phyloP scores from a whole-genome alignment of 768 basidiomycete species.

The Amanita fuliginea region DNA sequence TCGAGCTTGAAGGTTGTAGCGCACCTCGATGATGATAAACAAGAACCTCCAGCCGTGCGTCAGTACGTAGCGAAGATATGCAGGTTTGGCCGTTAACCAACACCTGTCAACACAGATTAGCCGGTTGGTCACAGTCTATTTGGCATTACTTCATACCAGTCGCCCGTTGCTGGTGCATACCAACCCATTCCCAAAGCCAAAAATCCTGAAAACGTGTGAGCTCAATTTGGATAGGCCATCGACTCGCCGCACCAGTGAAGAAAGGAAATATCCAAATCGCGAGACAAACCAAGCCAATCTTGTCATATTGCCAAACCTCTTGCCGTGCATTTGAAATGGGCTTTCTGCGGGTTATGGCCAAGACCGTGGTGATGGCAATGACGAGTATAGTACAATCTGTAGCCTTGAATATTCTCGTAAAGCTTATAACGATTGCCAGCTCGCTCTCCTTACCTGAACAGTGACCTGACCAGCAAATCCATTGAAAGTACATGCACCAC shows the following conservation, averaged over 20 bases:
- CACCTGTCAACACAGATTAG: conserved; percentile 1
- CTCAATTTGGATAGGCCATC: neutral
- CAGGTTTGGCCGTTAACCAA: conserved; percentile 7
- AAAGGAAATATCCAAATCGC: neutral
- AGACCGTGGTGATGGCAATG: conserved; percentile 2
- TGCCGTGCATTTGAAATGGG: neutral
- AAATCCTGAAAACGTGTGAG: conserved; percentile 4
- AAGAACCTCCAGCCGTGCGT: conserved; percentile 9
- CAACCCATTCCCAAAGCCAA: conserved; percentile 8
- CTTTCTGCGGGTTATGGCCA: neutral
- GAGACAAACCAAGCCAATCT: neutral
- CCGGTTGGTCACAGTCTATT: neutral
- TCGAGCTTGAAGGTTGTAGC: neutral
- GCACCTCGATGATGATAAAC: conserved; percentile 13
- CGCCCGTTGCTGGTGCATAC: conserved; percentile 8
- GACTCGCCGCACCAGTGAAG: conserved; percentile 2
- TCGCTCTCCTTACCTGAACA: conserved; percentile 2
- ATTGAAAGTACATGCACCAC: conserved; percentile 7
- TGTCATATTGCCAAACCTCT: neutral
- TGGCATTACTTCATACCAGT: conserved; percentile 5
- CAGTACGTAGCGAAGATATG: conserved; percentile 7
- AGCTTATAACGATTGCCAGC: neutral
- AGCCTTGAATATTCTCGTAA: conserved; percentile 1
- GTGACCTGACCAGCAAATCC: conserved; percentile 8
- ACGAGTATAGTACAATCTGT: conserved; percentile 6